Conservation (phyloP, 208 protist genomes). For the Wallacemonas rigidus region DNA sequence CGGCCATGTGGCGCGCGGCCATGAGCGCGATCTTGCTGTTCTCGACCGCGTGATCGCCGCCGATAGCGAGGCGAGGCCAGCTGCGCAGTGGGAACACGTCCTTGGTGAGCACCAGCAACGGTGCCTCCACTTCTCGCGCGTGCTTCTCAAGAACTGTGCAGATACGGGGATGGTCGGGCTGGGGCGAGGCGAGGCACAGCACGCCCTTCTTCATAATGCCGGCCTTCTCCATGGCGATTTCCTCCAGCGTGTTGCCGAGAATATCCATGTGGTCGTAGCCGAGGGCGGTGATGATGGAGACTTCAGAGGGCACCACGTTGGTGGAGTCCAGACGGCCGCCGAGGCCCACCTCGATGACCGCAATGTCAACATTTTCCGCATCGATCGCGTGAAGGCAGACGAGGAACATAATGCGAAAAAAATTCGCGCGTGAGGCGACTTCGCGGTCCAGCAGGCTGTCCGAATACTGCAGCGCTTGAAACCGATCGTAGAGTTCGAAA, state of each 20-base stretch:
- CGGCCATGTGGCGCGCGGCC: constrained; percentile 62
- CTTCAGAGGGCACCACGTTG: constrained; percentile 87
- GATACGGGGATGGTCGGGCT: constrained; percentile 68
- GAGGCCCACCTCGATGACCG: constrained; percentile 94
- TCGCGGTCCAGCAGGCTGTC: constrained; percentile 61
- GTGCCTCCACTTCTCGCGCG: constrained; percentile 37
- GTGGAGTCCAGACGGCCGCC: constrained; percentile 93
- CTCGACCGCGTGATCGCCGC: constrained; percentile 73
- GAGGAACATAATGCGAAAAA: constrained; percentile 90
- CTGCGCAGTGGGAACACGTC: constrained; percentile 60
- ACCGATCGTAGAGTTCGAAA: constrained; percentile 70
- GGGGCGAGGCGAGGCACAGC: constrained; percentile 71
- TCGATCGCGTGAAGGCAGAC: constrained; percentile 78
- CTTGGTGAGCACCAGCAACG: constrained; percentile 64
- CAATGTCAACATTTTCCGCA: constrained; percentile 85
- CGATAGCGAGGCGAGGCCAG: constrained; percentile 79
- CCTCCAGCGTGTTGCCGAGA: constrained; percentile 91
- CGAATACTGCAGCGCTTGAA: constrained; percentile 52
- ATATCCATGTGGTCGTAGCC: constrained; percentile 94
- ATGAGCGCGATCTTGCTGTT: constrained; percentile 85
- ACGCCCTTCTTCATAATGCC: constrained; percentile 92
- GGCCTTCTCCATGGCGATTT: constrained; percentile 94
- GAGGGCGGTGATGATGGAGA: constrained; percentile 92
- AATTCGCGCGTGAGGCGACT: constrained; percentile 44
- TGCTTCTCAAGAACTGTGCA: constrained; percentile 58